Conservation (phyloP, 345 rosid species). For the Melaleuca alternifolia region DNA sequence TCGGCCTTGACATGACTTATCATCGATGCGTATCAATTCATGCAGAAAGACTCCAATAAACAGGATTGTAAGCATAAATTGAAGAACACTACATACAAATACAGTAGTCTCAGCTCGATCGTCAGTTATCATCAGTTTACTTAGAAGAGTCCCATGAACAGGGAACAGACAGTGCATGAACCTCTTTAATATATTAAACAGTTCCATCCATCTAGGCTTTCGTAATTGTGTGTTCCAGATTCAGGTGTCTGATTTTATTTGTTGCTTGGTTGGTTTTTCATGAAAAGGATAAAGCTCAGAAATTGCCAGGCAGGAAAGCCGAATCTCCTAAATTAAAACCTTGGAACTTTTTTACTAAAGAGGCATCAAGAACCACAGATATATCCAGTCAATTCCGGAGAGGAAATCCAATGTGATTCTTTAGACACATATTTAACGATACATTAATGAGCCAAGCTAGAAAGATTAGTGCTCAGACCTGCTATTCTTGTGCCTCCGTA, state of each 20-base stretch:
- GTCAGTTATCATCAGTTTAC: not conserved
- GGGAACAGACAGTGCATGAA: not conserved
- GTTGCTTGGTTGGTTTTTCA: not conserved
- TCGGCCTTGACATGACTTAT: not conserved
- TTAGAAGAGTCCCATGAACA: not conserved
- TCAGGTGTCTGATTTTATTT: not conserved
- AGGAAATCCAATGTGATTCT: not conserved
- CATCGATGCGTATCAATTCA: not conserved
- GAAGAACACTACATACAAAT: not conserved
- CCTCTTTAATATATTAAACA: not conserved
- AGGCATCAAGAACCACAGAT: not conserved
- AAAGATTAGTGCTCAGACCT: conserved; percentile 30
- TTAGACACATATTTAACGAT: not conserved
- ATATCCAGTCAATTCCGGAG: not conserved
- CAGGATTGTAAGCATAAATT: not conserved
- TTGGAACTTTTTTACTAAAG: not conserved
- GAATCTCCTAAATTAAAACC: not conserved
- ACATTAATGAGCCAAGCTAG: not conserved
- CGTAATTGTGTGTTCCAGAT: not conserved
- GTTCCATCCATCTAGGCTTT: not conserved
- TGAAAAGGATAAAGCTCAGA: not conserved
- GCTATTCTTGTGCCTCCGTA: conserved; percentile 76
- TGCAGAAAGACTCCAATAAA: not conserved
- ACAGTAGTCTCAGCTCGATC: not conserved
- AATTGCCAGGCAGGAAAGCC: not conserved